These are phyloP conservation scores for Aureobasidium sp. DNA, from an alignment of 2,329 filamentous ascomycete genomes.

Conservation along the genomic window DNA sequence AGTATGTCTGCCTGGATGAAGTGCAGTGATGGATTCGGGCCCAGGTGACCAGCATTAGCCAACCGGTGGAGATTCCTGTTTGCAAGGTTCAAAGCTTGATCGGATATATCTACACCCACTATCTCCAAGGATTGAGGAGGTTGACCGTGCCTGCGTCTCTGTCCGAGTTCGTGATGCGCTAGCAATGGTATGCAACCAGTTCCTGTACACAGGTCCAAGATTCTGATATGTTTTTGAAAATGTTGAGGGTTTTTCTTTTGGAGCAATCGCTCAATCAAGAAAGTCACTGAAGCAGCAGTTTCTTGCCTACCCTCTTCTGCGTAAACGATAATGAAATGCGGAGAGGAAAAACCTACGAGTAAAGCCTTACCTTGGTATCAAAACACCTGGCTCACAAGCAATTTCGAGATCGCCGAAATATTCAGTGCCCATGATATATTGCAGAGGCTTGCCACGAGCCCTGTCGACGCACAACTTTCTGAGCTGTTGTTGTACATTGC, in stretches of 20 bases:
- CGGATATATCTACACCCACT: constrained; percentile 67
- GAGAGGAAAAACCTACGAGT: neutral
- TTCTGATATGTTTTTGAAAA: constrained; percentile 34
- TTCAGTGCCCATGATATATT: constrained; percentile 82
- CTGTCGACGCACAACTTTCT: constrained; percentile 33
- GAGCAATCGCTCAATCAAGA: constrained; percentile 24
- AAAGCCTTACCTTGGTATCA: constrained; percentile 64
- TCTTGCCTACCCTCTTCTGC: constrained; percentile 31
- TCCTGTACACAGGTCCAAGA: constrained; percentile 85
- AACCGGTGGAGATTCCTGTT: constrained; percentile 43
- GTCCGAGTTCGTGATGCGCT: constrained; percentile 53
- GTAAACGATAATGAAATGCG: neutral
- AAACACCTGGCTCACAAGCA: constrained; percentile 62
- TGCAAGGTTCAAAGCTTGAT: constrained; percentile 56
- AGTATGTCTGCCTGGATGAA: constrained; percentile 31
- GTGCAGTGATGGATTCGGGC: neutral
- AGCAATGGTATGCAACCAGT: constrained; percentile 83
- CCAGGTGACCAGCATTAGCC: neutral
- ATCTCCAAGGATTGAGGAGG: constrained; percentile 35
- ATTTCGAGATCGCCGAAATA: constrained; percentile 82
- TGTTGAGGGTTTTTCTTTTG: constrained; percentile 13
- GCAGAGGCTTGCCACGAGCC: constrained; percentile 64
- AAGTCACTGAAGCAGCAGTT: constrained; percentile 34
- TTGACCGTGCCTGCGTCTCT: constrained; percentile 15
- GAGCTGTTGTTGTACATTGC: constrained; percentile 16